Evolutionary conservation across 768 basidiomycete species (phyloP).

Genomic region (Phaeotremella skinneri): DNA sequence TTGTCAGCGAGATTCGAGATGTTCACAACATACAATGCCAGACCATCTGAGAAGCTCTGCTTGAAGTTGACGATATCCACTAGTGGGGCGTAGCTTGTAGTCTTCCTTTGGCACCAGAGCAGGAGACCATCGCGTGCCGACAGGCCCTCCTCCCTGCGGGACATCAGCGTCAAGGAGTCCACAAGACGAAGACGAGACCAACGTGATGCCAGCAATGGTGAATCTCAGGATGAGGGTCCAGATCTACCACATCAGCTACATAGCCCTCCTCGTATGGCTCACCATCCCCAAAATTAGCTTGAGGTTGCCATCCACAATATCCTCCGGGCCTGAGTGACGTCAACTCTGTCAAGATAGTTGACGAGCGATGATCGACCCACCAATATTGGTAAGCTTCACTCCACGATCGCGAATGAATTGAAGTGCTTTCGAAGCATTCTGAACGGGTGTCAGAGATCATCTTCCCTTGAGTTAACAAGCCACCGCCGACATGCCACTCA

Average conservation of each 20-base stretch:
- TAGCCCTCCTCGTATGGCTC: constrained; percentile 1
- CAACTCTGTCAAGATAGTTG: not conserved
- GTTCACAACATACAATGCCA: constrained; percentile 73
- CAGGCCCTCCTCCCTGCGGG: constrained; percentile 86
- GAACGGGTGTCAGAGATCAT: not conserved
- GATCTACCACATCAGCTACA: constrained; percentile 57
- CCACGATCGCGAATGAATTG: constrained; percentile 92
- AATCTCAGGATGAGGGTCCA: constrained; percentile 97
- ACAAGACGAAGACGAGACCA: constrained; percentile 38
- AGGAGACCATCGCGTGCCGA: constrained; percentile 96
- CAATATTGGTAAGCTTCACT: constrained; percentile 95
- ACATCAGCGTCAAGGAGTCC: constrained; percentile 6
- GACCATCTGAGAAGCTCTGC: constrained; percentile 86
- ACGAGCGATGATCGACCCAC: constrained; percentile 12
- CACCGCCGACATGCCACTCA: constrained; percentile 15
- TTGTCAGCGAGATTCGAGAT: not conserved
- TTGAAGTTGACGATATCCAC: constrained; percentile 94
- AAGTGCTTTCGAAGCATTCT: constrained; percentile 91
- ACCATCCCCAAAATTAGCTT: constrained; percentile 82
- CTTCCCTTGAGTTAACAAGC: not conserved
- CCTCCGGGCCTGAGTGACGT: constrained; percentile 66
- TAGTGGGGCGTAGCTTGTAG: constrained; percentile 74
- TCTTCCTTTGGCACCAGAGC: constrained; percentile 98
- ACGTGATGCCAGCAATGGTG: constrained; percentile 98
- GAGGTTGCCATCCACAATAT: constrained; percentile 97